Base-by-base conservation (phyloP, 495 filamentous ascomycete genomes). In the Glonium stellatum region DNA sequence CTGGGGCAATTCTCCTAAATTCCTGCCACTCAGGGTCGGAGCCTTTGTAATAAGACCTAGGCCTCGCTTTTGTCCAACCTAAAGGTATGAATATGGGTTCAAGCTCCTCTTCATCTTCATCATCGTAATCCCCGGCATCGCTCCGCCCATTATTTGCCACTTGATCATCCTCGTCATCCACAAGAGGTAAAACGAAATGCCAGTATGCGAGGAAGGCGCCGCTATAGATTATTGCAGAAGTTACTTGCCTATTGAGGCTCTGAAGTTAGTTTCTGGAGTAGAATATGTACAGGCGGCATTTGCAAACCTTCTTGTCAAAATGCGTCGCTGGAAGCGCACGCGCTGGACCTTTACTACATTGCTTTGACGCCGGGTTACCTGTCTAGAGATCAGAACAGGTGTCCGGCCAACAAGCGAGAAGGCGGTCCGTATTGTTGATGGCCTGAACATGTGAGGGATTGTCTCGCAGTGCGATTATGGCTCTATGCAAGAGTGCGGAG, bases 11-110 rank as follows among this genome's bases (percentile, higher is more conserved):
- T 39, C 78, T 79, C 19, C 82, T 64, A 61, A 88, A 91, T 47
- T 78, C 74, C 64, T 80, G 75, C 86, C 85, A 90, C 69, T 91
- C 88, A 3, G 87, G 86, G 67, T 88, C 84, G 2, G 73, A 78
- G 23, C 77, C 74, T 22, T 77, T 74, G 70, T 90, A 92, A 13
- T 71, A 81, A 46, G 69, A 72, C 31, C 70, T 72, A 68, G 73
- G 76, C 68, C 63, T 76, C 74, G 73, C 75, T 52, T 64, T 82
- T 67, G 75, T 71, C 68, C 76, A 79, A n/a, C 77, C 75, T 27
- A 90, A 70, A 1, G 87, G 85, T 44, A 92, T 80, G 64, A 92
- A 90, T 12, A 66, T 62, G 37, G 73, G 70, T 47, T 78, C 63
- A 51, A 18, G 68, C 12, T 70, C 67, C 10, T 70, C 65, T 5